phyloP scores from a whole-genome alignment of 352 stramenopile genomes.

The Peronospora tabacina region DNA sequence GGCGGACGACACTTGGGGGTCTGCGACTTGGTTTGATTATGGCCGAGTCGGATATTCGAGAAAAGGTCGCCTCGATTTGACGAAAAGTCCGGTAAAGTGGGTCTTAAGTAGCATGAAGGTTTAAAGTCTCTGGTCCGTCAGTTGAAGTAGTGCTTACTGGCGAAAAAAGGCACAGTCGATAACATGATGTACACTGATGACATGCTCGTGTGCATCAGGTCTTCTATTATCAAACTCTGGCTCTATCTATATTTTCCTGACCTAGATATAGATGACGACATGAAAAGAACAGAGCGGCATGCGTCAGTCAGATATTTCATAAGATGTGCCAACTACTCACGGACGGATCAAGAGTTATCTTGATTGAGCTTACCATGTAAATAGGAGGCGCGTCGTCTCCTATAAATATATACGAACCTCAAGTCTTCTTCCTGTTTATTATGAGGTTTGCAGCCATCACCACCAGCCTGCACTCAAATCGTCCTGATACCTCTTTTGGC shows the following conservation, averaged over 20 bases:
- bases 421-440: constrained; percentile 25
- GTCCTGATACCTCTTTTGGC: constrained; percentile 12
- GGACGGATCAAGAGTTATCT: constrained; percentile 21
- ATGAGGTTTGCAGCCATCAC: constrained; percentile 17
- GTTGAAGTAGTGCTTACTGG: constrained; percentile 27
- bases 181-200: constrained; percentile 50
- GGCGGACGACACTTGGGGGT: neutral
- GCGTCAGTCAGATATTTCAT: constrained; percentile 12
- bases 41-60: constrained; percentile 14
- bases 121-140: constrained; percentile 18
- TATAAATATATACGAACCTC: constrained; percentile 62
- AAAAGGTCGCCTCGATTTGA: constrained; percentile 6
- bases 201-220: constrained; percentile 6
- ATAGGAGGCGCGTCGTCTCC: constrained; percentile 26
- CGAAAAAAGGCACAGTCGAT: neutral
- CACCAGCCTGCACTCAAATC: constrained; percentile 1
- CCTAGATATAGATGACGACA: constrained; percentile 12
- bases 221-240: constrained; percentile 29
- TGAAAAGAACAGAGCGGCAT: constrained; percentile 7
- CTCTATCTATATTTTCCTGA: constrained; percentile 16
- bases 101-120: neutral
- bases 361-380: constrained; percentile 41
- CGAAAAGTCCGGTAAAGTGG: constrained; percentile 3
- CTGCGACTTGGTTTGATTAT: constrained; percentile 18
- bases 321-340: constrained; percentile 14